Evolutionary conservation across 2,329 filamentous ascomycete genomes (phyloP), one percentile per base, ranked within the genome.

Genomic region (Talaromyces sp.): DNA sequence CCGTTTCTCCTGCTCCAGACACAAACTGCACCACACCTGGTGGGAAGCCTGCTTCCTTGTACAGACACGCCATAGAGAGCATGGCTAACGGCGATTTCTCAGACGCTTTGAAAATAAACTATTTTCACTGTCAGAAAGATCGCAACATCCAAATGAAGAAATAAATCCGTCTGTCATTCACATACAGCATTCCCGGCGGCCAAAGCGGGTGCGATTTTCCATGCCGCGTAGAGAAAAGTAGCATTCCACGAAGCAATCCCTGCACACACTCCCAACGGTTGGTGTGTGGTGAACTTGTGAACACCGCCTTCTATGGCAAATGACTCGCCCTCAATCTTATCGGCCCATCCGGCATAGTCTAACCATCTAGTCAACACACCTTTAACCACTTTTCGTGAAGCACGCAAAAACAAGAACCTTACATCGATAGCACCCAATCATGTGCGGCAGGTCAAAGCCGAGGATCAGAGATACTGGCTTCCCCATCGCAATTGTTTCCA

Each of bases 331-430:
- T 50, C 57, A 12, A 66, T 56, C 29, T 67, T 66, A 32, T 66
- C 95, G 91, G 81, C 95, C 88, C 90, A 58, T 8, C 59, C 59
- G 6, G 59, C 59, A 38, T 61, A 61, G 29, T 61, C 41, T 53
- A 11, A 17, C 7, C 32, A 58, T 12, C 7, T 27, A 9, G 51
- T 54, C 10, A 54, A 29, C n/a, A 27, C 9, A 27, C 9, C 17
- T 32, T 4, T 4, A n/a, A n/a, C n/a, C n/a, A n/a, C n/a, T n/a
- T 5, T 21, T 19, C n/a, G 6, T n/a, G n/a, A 41, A 26, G 9
- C 38, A 35, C 17, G 29, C 3, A 35, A 12, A n/a, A 46, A n/a
- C 19, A 17, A 31, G 32, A 10, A 6, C 14, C 19, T 21, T 57
- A 57, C 56, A 57, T 9, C 56, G 29, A 51, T 56, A 60, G 19